phyloP scores from a whole-genome alignment of 345 rosid genomes.

The Noccaea caerulescens region DNA sequence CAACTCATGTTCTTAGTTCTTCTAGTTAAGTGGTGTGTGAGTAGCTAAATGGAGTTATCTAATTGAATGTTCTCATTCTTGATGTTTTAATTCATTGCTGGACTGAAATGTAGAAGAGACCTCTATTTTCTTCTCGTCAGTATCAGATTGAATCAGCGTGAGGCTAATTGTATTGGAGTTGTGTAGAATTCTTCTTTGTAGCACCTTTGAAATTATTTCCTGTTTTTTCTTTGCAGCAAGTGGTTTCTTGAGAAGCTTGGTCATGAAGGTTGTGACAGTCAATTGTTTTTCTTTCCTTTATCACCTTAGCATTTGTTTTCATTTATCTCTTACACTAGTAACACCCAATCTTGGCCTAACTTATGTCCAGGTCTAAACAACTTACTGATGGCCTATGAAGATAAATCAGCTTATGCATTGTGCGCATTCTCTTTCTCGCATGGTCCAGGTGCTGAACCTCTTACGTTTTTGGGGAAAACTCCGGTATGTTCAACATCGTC shows the following conservation, averaged over 20 bases:
- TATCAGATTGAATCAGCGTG: constrained; percentile 10
- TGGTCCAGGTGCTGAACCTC: constrained; percentile 76
- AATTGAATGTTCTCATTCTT: not conserved
- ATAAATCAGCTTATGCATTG: constrained; percentile 90
- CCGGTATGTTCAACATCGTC: constrained; percentile 50
- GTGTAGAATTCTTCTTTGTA: constrained; percentile 19
- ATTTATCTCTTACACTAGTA: constrained; percentile 11
- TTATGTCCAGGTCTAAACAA: constrained; percentile 70
- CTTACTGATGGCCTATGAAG: constrained; percentile 86
- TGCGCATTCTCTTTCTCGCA: constrained; percentile 83
- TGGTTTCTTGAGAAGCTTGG: constrained; percentile 96
- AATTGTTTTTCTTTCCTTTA: not conserved
- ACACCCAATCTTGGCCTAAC: constrained; percentile 1
- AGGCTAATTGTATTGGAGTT: not conserved
- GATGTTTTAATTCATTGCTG: constrained; percentile 14
- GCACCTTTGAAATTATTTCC: constrained; percentile 28
- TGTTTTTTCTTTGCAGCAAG: constrained; percentile 60
- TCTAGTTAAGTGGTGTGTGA: constrained; percentile 1
- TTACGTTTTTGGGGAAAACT: constrained; percentile 79
- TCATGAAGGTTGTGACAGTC: constrained; percentile 70
- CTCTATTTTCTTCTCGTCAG: constrained; percentile 1
- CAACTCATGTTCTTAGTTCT: constrained; percentile 7
- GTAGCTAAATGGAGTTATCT: not conserved
- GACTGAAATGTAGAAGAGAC: constrained; percentile 7
- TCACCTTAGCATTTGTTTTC: constrained; percentile 5